Conservation (phyloP, 1,139 yeast genomes). For the Scheffersomyces cryptocercus region DNA sequence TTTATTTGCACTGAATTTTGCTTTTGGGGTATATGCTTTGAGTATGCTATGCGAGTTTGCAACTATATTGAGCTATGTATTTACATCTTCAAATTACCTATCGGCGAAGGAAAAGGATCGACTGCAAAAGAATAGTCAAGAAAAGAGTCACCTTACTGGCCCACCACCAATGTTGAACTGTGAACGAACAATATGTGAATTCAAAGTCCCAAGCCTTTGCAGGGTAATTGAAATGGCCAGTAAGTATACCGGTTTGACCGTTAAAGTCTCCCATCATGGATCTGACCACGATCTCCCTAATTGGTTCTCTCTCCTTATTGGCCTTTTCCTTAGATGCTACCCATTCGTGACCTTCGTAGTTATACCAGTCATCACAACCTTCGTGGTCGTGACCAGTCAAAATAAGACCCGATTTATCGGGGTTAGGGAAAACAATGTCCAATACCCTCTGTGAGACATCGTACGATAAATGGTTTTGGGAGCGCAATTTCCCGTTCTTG, state of each 20-base stretch:
- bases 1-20: too few species aligned
- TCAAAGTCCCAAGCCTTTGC: conserved; percentile 60
- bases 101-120: conserved; percentile 18
- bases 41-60: too few species aligned
- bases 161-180: conserved; percentile 97
- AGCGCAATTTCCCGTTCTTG: conserved; percentile 67
- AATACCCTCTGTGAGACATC: conserved; percentile 68
- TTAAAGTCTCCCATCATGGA: conserved; percentile 96
- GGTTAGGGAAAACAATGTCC: conserved; percentile 64
- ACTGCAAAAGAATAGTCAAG: conserved; percentile 44
- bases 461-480: conserved; percentile 82
- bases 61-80: too few species aligned
- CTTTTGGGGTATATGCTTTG: too few species aligned
- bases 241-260: conserved; percentile 84
- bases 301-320: conserved; percentile 29
- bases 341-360: conserved; percentile 52
- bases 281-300: conserved; percentile 82
- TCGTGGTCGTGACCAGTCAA: conserved; percentile 96
- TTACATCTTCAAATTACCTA: too few species aligned
- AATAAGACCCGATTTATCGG: conserved; percentile 68
- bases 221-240: conserved; percentile 56
- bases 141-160: conserved; percentile 61
- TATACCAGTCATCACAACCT: conserved; percentile 79
- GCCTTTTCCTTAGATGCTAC: conserved; percentile 48
- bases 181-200: conserved; percentile 75